Evolutionary conservation across 805 yeast species (phyloP).

Genomic region (Saccharomyces kudriavzevii): DNA sequence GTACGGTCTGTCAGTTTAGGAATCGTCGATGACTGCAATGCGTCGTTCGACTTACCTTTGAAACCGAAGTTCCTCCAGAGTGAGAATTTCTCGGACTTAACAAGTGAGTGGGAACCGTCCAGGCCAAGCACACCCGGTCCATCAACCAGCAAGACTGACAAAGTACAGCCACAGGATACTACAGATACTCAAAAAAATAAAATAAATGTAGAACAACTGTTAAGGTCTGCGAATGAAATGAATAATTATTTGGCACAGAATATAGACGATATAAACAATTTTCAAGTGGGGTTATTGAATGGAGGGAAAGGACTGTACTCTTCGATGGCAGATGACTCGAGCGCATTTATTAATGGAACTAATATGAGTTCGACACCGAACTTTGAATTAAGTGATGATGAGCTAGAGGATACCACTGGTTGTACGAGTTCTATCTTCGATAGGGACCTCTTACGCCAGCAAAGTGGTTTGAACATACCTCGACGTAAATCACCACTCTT

Average conservation of each 20-base stretch:
- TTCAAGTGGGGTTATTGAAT: constrained; percentile 13
- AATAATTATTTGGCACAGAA: constrained; percentile 22
- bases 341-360: background rate
- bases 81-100: constrained; percentile 7
- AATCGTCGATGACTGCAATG: background rate
- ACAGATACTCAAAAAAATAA: constrained; percentile 4
- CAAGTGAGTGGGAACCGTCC: constrained; percentile 9
- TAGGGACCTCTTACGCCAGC: background rate
- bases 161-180: background rate
- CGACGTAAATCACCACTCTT: background rate
- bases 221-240: constrained; percentile 23
- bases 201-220: constrained; percentile 22
- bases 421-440: background rate
- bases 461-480: background rate
- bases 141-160: background rate
- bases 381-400: constrained; percentile 25
- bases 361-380: constrained; percentile 21
- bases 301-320: background rate
- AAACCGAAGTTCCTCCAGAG: constrained; percentile 5
- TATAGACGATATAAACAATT: constrained; percentile 19
- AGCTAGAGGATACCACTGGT: constrained; percentile 7
- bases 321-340: background rate
- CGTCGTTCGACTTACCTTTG: constrained; percentile 6
- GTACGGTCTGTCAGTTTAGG: background rate
- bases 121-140: constrained; percentile 4